Evolutionary conservation across 768 basidiomycete species (phyloP), one percentile per base, ranked within the genome.

Genomic region (Zangia roseola): DNA sequence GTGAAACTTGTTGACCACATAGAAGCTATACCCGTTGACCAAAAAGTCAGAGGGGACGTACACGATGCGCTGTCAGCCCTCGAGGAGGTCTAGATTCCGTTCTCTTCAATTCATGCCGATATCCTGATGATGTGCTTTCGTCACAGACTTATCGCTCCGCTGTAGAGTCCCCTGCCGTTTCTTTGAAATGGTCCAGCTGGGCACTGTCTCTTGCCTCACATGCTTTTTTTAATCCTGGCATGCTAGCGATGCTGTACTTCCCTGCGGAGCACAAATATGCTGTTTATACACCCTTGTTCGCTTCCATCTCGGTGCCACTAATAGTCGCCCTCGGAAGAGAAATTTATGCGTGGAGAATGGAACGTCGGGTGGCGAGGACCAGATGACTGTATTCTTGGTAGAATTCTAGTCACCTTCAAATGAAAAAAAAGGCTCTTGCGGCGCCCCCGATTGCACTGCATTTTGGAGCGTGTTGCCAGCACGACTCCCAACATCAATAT

Each of bases 231-330:
- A 91, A 93, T 67, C 97, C 95, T 0, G 90, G 88, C 17, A 97
- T 98, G 94, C 71, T 98, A 57, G 94, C 92, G 13, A 70, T 97
- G 63, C 76, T 99, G 19, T 99, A 99, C 69, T 98, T 98, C 70
- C 97, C 97, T 19, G 86, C 92, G 17, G 97, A 98, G 63, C 97
- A 98, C 73, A 97, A 90, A 64, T 94, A 93, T 65, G 94, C 94
- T 2, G 92, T 99, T 9, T 98, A 98, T 66, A 86, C 91, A 0
- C 95, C 97, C 0, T 69, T 99, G 28, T 97, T 99, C 65, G 95
- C 91, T 2, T 94, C 92, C 40, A 80, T 93, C 7, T 76, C 89
- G 3, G 86, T 94, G 24, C 94, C 94, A 6, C 67, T 97, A 45
- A 50, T 93, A 10, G 83, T 89, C 3, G 83, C 89, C 1, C 74